Percentiles rank a stretch among this genome's conserved stretches.
Conservation (phyloP, 2,329 filamentous ascomycete species). For the Fusarium armeniacum region DNA sequence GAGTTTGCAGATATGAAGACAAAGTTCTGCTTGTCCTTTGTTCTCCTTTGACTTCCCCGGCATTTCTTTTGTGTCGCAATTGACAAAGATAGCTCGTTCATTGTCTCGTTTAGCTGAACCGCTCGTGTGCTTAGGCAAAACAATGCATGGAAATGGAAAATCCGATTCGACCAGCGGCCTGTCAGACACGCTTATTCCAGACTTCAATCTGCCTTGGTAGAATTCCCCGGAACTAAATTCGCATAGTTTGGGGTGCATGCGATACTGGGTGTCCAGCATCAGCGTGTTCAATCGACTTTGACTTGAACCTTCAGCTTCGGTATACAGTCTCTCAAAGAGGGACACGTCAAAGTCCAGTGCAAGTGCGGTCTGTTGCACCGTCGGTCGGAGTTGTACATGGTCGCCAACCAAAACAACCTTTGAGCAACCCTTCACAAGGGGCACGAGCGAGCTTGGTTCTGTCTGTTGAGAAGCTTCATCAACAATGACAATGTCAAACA, state of each 20-base stretch:
- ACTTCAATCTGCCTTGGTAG: constrained; percentile 55
- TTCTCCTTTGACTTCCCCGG: constrained; percentile 59
- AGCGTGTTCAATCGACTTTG: constrained; percentile 48
- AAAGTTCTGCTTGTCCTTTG: constrained; percentile 55
- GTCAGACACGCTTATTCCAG: constrained; percentile 47
- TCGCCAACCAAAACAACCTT: constrained; percentile 61
- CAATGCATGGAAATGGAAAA: constrained; percentile 39
- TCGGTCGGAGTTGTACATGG: constrained; percentile 62
- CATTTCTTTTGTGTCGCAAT: constrained; percentile 55
- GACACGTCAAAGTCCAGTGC: constrained; percentile 58
- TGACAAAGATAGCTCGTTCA: constrained; percentile 52
- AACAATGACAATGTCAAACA: constrained; percentile 59
- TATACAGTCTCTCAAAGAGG: constrained; percentile 60
- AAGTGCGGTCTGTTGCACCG: constrained; percentile 55
- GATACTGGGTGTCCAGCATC: constrained; percentile 62
- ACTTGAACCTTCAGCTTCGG: background rate
- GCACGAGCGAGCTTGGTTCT: constrained; percentile 58
- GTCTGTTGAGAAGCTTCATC: constrained; percentile 64
- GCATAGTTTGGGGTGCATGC: constrained; percentile 59
- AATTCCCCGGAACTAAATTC: constrained; percentile 58
- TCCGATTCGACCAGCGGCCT: constrained; percentile 38
- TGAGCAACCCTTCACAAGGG: constrained; percentile 59
- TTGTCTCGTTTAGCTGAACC: background rate
- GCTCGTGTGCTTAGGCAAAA: background rate
- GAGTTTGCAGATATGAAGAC: constrained; percentile 53